Conservation (phyloP, 2,329 filamentous ascomycete species). For the Leptographium procerum region DNA sequence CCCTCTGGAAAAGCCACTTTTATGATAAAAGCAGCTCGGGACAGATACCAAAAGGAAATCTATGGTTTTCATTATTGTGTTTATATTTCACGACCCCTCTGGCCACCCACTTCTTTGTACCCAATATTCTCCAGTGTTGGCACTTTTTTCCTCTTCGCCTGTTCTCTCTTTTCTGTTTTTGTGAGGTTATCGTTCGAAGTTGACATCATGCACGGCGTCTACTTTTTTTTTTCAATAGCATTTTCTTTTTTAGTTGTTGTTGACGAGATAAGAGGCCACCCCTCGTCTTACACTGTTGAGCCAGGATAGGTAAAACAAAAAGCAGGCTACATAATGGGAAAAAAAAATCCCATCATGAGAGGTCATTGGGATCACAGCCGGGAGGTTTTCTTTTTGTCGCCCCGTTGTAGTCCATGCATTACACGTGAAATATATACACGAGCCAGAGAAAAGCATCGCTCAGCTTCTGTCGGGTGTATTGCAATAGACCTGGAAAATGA, state of each 20-base stretch:
- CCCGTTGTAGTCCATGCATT: background rate
- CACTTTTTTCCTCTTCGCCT: background rate
- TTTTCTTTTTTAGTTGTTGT: background rate
- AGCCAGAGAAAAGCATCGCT: background rate
- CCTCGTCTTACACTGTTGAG: background rate
- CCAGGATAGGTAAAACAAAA: background rate
- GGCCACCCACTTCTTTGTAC: too few relatives aligned
- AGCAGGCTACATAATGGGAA: background rate
- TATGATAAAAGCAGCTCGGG: background rate
- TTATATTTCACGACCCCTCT: too few relatives aligned
- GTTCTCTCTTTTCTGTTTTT: background rate
- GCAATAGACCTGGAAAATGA: too few relatives aligned
- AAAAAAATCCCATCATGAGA: background rate
- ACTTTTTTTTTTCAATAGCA: background rate
- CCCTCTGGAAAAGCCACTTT: slow-evolving; percentile 9
- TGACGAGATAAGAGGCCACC: background rate
- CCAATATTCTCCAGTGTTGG: too few relatives aligned
- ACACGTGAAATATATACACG: background rate
- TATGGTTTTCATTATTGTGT: too few relatives aligned
- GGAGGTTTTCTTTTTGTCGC: background rate
- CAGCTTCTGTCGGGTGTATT: background rate
- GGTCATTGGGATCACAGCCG: too few relatives aligned
- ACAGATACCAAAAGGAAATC: too few relatives aligned
- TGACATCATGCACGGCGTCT: background rate
- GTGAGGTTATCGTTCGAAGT: background rate